Evolutionary conservation across 2,329 filamentous ascomycete species (phyloP).

Genomic region (Diaporthe helianthi): DNA sequence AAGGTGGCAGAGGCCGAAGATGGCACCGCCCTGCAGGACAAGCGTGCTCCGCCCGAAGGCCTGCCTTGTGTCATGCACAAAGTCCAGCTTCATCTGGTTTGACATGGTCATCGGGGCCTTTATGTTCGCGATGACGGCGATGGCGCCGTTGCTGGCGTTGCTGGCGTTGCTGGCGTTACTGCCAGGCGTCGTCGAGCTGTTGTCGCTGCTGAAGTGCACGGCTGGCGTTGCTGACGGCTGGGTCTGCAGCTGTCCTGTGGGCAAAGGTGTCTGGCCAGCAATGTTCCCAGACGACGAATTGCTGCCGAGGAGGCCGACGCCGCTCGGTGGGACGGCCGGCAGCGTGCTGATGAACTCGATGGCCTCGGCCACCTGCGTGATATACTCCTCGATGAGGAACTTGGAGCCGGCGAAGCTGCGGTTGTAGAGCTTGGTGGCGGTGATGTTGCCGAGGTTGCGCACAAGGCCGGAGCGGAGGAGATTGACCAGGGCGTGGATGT

Average conservation of each 20-base stretch:
- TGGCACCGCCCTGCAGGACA: slow-evolving; percentile 87
- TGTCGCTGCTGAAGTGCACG: slow-evolving; percentile 32
- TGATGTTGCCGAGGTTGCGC: slow-evolving; percentile 91
- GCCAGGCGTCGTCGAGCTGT: slow-evolving; percentile 25
- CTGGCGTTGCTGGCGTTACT: slow-evolving; percentile 24
- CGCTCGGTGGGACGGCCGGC: slow-evolving; percentile 46
- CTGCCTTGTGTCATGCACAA: slow-evolving; percentile 85
- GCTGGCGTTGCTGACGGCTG: slow-evolving; percentile 20
- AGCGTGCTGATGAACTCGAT: slow-evolving; percentile 77
- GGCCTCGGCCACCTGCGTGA: slow-evolving; percentile 81
- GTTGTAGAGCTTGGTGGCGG: slow-evolving; percentile 81
- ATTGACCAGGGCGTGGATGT: slow-evolving; percentile 78
- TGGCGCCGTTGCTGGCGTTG: slow-evolving; percentile 22
- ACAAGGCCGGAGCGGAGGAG: slow-evolving; percentile 80
- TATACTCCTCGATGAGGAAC: slow-evolving; percentile 88
- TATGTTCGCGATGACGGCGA: slow-evolving; percentile 4
- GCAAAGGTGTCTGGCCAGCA: background rate
- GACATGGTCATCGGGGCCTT: slow-evolving; percentile 37
- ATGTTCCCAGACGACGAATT: background rate
- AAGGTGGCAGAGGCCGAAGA: slow-evolving; percentile 89
- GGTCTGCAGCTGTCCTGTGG: slow-evolving; percentile 4
- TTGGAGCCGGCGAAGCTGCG: slow-evolving; percentile 89
- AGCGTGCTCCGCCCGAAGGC: slow-evolving; percentile 87
- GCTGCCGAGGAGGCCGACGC: slow-evolving; percentile 12
- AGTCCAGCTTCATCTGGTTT: slow-evolving; percentile 71